phyloP scores from a whole-genome alignment of 306 rosid species.

The Quillaja saponaria region DNA sequence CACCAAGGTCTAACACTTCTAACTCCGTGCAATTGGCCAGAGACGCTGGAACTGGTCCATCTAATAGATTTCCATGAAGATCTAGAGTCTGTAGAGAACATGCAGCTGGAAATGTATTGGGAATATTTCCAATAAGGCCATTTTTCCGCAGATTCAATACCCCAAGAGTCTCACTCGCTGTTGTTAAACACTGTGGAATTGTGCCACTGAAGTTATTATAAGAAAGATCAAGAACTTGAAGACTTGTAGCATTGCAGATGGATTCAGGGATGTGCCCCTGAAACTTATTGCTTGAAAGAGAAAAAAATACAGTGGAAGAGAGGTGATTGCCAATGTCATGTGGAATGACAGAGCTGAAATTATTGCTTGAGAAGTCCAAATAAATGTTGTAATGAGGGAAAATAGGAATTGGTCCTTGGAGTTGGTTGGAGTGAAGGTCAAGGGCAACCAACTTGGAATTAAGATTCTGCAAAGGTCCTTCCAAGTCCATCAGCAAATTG shows the following conservation, averaged over 20 bases:
- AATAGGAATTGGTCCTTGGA: conserved; percentile 33
- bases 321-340: background rate
- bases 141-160: conserved; percentile 34
- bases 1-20: conserved; percentile 44
- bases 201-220: conserved; percentile 9
- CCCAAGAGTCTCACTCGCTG: background rate
- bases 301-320: background rate
- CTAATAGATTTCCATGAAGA: conserved; percentile 27
- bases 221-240: conserved; percentile 44
- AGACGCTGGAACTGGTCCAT: conserved; percentile 40
- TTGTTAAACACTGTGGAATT: conserved; percentile 37
- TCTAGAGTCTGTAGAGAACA: conserved; percentile 35
- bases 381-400: background rate
- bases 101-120: conserved; percentile 8
- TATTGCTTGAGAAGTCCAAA: conserved; percentile 45
- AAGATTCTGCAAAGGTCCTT: conserved; percentile 7
- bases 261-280: conserved; percentile 34
- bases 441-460: background rate
- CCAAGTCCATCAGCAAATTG: conserved; percentile 20
- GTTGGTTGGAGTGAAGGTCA: conserved; percentile 45
- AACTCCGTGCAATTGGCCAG: conserved; percentile 23
- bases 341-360: conserved; percentile 37
- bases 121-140: conserved; percentile 16
- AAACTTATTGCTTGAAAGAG: background rate
- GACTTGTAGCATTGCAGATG: conserved; percentile 27